Conservation (phyloP, 2,329 filamentous ascomycete species). For the Ophiocordyceps camponoti-rufipedis region DNA sequence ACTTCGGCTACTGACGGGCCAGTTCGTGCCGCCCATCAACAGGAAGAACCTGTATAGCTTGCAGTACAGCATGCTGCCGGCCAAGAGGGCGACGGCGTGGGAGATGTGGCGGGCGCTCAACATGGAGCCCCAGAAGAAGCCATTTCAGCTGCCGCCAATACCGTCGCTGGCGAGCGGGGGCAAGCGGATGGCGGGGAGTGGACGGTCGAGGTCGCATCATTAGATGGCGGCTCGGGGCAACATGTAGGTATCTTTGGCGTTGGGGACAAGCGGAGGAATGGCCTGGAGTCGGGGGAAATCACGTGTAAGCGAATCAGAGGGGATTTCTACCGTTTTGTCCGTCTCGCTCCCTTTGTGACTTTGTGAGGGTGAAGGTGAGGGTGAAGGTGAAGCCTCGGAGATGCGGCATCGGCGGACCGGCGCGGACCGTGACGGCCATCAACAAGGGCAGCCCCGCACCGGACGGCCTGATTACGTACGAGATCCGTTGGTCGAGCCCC, state of each 20-base stretch:
- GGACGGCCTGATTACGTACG: no score
- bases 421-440: no score
- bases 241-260: not conserved
- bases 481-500: not conserved
- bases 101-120: slow-evolving; percentile 72
- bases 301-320: not conserved
- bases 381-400: no score
- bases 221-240: not conserved
- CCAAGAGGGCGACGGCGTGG: slow-evolving; percentile 56
- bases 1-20: slow-evolving; percentile 71
- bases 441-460: no score
- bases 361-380: not conserved
- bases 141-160: slow-evolving; percentile 16
- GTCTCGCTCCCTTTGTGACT: not conserved
- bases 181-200: slow-evolving; percentile 11
- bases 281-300: no score
- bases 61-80: slow-evolving; percentile 95
- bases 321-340: not conserved
- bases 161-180: slow-evolving; percentile 14
- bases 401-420: no score
- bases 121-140: slow-evolving; percentile 25
- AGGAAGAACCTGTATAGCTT: slow-evolving; percentile 87
- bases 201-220: slow-evolving; percentile 8
- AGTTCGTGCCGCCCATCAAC: slow-evolving; percentile 88
- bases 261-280: no score